These are phyloP conservation scores for Psilocybe sp. DNA, from an alignment of 768 basidiomycete species.

Conservation along the genomic window DNA sequence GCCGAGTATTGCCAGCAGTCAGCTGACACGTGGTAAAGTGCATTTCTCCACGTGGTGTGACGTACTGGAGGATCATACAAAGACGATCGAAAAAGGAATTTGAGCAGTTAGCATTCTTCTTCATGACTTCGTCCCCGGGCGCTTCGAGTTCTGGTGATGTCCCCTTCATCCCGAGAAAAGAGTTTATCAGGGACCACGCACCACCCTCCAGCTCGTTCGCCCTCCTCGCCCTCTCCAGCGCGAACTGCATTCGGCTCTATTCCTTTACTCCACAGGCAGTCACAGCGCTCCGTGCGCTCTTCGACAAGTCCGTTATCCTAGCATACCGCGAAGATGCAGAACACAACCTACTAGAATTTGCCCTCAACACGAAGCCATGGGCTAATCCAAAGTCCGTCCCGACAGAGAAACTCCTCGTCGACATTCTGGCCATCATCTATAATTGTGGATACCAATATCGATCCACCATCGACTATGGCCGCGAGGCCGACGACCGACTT, in stretches of 20 bases:
- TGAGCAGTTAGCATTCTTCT: constrained; percentile 3
- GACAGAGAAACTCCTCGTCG: constrained; percentile 68
- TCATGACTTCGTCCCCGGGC: constrained; percentile 16
- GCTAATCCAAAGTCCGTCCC: constrained; percentile 59
- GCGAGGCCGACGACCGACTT: constrained; percentile 71
- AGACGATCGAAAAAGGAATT: constrained; percentile 7
- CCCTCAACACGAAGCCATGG: constrained; percentile 72
- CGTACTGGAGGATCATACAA: no score
- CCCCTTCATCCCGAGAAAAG: constrained; percentile 65
- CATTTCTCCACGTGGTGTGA: no score
- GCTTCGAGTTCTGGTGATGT: constrained; percentile 33
- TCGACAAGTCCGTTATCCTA: constrained; percentile 45
- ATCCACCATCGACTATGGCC: constrained; percentile 73
- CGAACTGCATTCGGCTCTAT: constrained; percentile 66
- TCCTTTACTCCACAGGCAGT: constrained; percentile 59
- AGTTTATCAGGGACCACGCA: constrained; percentile 63
- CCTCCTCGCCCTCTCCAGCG: constrained; percentile 64
- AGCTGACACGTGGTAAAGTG: no score
- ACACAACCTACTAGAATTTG: constrained; percentile 65
- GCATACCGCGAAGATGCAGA: constrained; percentile 51
- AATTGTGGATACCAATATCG: constrained; percentile 62
- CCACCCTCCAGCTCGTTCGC: constrained; percentile 54
- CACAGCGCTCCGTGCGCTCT: constrained; percentile 49
- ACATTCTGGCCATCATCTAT: constrained; percentile 61
- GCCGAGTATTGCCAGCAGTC: no score